Percentiles rank a stretch among this genome's conserved stretches.
These are phyloP conservation scores for Nymphaea thermarum DNA, from an alignment of 164 flowering plant genomes.

Conservation along the genomic window DNA sequence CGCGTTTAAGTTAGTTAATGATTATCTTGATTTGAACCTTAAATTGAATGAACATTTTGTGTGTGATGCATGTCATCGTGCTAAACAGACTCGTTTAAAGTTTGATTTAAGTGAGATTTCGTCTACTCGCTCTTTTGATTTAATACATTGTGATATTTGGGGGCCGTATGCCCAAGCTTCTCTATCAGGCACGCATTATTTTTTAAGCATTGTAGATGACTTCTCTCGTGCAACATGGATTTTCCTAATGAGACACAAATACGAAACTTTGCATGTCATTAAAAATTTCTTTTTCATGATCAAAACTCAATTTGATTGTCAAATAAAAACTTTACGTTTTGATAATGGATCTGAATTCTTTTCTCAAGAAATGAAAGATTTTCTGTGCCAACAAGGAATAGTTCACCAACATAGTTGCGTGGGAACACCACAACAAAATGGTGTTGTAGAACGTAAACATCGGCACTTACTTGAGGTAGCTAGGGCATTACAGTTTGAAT, in stretches of 20 bases:
- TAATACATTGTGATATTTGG: constrained; percentile 3
- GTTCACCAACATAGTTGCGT: neutral
- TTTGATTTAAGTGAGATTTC: neutral
- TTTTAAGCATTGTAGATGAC: constrained; percentile 2
- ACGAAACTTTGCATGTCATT: neutral
- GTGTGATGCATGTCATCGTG: neutral
- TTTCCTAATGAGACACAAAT: neutral
- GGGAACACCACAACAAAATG: neutral
- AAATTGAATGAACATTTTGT: neutral
- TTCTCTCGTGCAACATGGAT: neutral
- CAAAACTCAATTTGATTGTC: neutral
- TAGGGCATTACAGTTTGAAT: neutral
- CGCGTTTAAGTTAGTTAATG: too few relatives aligned
- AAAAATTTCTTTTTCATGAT: neutral
- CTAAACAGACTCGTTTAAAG: neutral
- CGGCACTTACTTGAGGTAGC: neutral
- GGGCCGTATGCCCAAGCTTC: neutral
- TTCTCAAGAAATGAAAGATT: neutral
- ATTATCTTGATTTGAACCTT: too few relatives aligned
- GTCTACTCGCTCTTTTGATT: neutral
- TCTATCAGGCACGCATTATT: constrained; percentile 1
- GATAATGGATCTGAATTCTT: neutral
- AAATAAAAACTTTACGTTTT: neutral
- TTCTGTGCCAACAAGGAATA: neutral
- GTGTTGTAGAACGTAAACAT: neutral